Percentiles rank a stretch among this genome's conserved stretches.
These are phyloP conservation scores for Aspergillus awamori DNA, from an alignment of 2,329 filamentous ascomycete genomes.

Conservation along the genomic window DNA sequence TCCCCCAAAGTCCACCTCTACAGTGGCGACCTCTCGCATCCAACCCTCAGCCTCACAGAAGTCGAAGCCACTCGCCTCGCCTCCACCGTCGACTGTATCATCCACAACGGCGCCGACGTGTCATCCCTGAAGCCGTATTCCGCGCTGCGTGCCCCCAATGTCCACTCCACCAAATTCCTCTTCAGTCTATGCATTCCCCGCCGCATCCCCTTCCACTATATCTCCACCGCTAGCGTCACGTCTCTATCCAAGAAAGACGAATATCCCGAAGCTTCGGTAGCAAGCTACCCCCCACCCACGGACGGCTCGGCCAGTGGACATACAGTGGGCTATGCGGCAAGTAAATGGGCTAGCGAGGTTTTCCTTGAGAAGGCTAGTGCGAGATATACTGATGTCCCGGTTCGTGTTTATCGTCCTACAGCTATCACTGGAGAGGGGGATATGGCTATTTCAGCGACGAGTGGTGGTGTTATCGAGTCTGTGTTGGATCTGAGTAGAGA, in stretches of 20 bases:
- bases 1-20: constrained; percentile 37
- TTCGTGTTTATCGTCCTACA: too few species aligned
- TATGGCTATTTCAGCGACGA: too few species aligned
- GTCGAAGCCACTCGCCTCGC: constrained; percentile 21
- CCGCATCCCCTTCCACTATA: constrained; percentile 34
- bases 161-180: constrained; percentile 29
- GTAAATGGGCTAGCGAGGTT: constrained; percentile 46
- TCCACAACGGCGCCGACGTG: constrained; percentile 57
- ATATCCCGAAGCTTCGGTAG: constrained; percentile 23
- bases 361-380: constrained; percentile 34
- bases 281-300: constrained; percentile 13
- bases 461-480: too few species aligned
- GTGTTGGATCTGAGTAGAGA: too few species aligned
- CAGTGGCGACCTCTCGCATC: constrained; percentile 41
- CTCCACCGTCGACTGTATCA: constrained; percentile 50
- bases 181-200: constrained; percentile 20
- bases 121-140: constrained; percentile 34
- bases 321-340: constrained; percentile 38
- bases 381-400: too few species aligned
- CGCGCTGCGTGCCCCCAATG: constrained; percentile 28
- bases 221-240: constrained; percentile 35
- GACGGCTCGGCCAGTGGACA: constrained; percentile 26
- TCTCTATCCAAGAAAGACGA: constrained; percentile 30
- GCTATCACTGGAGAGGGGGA: too few species aligned
- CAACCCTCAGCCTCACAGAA: constrained; percentile 44